Conservation (phyloP, 2,329 filamentous ascomycete species). For the Penicillium sp. region DNA sequence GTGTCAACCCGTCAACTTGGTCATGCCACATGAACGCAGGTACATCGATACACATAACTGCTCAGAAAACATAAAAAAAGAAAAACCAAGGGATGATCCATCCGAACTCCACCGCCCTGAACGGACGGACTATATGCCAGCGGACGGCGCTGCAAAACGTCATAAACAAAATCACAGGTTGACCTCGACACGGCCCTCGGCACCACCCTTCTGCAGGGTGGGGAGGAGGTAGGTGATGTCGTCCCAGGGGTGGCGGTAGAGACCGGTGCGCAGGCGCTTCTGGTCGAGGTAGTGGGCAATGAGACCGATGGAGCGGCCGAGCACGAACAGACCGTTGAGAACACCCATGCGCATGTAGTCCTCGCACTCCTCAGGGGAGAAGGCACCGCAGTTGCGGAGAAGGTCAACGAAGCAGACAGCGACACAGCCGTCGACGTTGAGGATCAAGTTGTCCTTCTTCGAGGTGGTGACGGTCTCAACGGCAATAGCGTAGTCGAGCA, state of each 20-base stretch:
- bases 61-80: slow-evolving; percentile 21
- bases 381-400: slow-evolving; percentile 95
- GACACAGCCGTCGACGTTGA: slow-evolving; percentile 97
- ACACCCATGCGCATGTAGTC: slow-evolving; percentile 99
- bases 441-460: slow-evolving; percentile 99
- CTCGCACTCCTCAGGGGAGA: slow-evolving; percentile 93
- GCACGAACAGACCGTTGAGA: slow-evolving; percentile 97
- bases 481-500: slow-evolving; percentile 96
- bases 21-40: slow-evolving; percentile 32
- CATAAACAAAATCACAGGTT: slow-evolving; percentile 57
- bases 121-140: slow-evolving; percentile 35
- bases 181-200: slow-evolving; percentile 87
- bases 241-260: slow-evolving; percentile 99
- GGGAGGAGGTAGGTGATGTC: slow-evolving; percentile 95
- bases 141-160: slow-evolving; percentile 27
- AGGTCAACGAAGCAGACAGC: slow-evolving; percentile 99
- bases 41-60: slow-evolving; percentile 28
- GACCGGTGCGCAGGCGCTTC: slow-evolving; percentile 96
- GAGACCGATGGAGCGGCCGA: slow-evolving; percentile 94
- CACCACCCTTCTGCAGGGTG: slow-evolving; percentile 68
- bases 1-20: slow-evolving; percentile 27
- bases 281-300: slow-evolving; percentile 99
- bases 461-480: slow-evolving; percentile 98
- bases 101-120: slow-evolving; percentile 37
- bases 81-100: slow-evolving; percentile 30